phyloP scores from a whole-genome alignment of 2,329 filamentous ascomycete species.

The Periconia digitata region DNA sequence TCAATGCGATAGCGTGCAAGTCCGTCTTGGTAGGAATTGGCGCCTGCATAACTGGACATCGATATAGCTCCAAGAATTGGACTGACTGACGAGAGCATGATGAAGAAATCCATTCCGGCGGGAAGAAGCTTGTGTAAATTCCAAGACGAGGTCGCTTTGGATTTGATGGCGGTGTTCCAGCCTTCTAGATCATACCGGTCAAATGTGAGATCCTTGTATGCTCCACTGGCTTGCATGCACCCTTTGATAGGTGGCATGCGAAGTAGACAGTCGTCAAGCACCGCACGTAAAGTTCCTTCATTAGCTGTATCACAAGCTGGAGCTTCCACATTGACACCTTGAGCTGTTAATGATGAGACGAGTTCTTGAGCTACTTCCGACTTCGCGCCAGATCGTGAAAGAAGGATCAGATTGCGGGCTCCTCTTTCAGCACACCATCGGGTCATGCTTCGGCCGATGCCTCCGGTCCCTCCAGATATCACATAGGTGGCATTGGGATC shows the following conservation, averaged over 20 bases:
- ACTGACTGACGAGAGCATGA: constrained; percentile 21
- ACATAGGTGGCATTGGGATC: constrained; percentile 13
- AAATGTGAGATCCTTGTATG: constrained; percentile 14
- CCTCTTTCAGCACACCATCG: constrained; percentile 10
- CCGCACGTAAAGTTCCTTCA: not conserved
- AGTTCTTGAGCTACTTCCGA: constrained; percentile 1
- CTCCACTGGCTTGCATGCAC: constrained; percentile 16
- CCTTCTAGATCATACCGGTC: constrained; percentile 13
- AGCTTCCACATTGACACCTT: constrained; percentile 3
- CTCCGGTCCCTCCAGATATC: constrained; percentile 21
- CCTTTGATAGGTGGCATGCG: constrained; percentile 20
- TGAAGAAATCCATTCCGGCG: constrained; percentile 22
- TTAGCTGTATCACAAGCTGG: constrained; percentile 14
- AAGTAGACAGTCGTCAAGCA: constrained; percentile 15
- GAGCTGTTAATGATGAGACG: constrained; percentile 5
- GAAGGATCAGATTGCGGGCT: constrained; percentile 14
- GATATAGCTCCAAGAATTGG: constrained; percentile 22
- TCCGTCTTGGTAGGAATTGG: constrained; percentile 27
- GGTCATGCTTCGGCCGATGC: constrained; percentile 20
- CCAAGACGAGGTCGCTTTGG: constrained; percentile 40
- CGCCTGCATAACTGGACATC: constrained; percentile 29
- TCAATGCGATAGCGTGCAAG: constrained; percentile 11
- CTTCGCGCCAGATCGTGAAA: constrained; percentile 16
- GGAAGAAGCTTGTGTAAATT: constrained; percentile 25
- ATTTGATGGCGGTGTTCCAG: constrained; percentile 10